phyloP scores from a whole-genome alignment of 2,329 filamentous ascomycete species.

The Paecilomyces niveus region DNA sequence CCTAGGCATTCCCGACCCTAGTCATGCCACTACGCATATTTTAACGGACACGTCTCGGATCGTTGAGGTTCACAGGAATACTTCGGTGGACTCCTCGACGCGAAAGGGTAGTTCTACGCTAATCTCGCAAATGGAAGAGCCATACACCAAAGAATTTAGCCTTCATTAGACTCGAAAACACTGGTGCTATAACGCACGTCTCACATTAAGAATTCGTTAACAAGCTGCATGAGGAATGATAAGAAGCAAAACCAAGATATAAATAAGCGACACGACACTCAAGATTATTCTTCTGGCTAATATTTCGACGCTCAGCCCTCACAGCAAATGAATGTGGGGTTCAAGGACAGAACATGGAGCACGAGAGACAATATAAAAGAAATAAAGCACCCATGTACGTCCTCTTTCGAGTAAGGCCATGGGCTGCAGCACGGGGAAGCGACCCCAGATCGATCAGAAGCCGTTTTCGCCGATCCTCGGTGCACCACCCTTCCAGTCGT shows the following conservation, averaged over 20 bases:
- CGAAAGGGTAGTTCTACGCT: no score
- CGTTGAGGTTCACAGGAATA: no score
- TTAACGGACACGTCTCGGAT: no score
- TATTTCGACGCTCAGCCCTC: background rate
- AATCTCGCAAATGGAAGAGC: no score
- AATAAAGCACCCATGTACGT: background rate
- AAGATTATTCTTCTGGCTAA: background rate
- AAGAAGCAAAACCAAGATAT: background rate
- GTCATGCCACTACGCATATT: no score
- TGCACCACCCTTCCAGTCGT: conserved; percentile 66
- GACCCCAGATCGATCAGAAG: conserved; percentile 8
- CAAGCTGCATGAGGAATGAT: background rate
- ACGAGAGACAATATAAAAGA: background rate
- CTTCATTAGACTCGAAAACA: background rate
- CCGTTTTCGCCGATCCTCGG: conserved; percentile 53
- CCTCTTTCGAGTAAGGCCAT: background rate
- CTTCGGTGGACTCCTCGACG: no score
- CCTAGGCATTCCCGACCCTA: no score
- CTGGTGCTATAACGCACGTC: background rate
- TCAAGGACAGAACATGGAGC: background rate
- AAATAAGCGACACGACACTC: background rate
- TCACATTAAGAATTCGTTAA: background rate
- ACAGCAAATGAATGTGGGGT: background rate
- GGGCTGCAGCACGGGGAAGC: background rate
- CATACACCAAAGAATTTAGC: background rate